Evolutionary conservation across 164 flowering plant species (phyloP).

Genomic region (Litsea cubeba): DNA sequence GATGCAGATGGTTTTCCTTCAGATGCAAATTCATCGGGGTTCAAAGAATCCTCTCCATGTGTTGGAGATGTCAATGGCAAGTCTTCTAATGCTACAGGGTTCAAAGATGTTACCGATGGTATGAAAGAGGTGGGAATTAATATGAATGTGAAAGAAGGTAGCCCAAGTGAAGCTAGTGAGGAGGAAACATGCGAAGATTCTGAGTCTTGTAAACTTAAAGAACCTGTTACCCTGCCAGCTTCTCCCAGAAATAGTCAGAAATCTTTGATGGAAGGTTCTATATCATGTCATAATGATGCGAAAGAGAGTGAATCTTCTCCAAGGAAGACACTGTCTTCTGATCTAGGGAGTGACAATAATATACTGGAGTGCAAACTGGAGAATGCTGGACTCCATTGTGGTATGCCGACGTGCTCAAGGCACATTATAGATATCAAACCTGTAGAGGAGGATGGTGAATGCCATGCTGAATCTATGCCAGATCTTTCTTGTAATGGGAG

Average conservation of each 20-base stretch:
- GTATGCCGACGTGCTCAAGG: constrained; percentile 11
- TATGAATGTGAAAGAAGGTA: constrained; percentile 10
- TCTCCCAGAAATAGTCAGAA: constrained; percentile 21
- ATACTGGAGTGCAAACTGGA: constrained; percentile 21
- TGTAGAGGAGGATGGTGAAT: constrained; percentile 23
- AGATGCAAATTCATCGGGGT: constrained; percentile 6
- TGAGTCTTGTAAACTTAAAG: constrained; percentile 15
- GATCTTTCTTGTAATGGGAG: constrained; percentile 21
- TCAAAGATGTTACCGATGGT: constrained; percentile 16
- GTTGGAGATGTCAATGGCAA: constrained; percentile 2
- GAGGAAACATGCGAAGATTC: constrained; percentile 17
- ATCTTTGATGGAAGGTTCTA: constrained; percentile 12
- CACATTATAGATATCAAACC: constrained; percentile 2
- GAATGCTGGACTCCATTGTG: constrained; percentile 15
- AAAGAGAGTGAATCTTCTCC: constrained; percentile 18
- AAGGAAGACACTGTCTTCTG: constrained; percentile 6
- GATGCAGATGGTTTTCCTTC: constrained; percentile 7
- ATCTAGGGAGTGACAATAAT: constrained; percentile 9
- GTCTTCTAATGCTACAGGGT: constrained; percentile 15
- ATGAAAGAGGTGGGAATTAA: constrained; percentile 15
- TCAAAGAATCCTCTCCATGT: constrained; percentile 11
- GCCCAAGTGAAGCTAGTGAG: constrained; percentile 14
- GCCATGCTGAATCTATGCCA: constrained; percentile 15
- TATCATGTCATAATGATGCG: constrained; percentile 16
- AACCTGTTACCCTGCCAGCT: constrained; percentile 14